Base-by-base conservation (phyloP, 441 rosid genomes). In the Syzygium malaccense region DNA sequence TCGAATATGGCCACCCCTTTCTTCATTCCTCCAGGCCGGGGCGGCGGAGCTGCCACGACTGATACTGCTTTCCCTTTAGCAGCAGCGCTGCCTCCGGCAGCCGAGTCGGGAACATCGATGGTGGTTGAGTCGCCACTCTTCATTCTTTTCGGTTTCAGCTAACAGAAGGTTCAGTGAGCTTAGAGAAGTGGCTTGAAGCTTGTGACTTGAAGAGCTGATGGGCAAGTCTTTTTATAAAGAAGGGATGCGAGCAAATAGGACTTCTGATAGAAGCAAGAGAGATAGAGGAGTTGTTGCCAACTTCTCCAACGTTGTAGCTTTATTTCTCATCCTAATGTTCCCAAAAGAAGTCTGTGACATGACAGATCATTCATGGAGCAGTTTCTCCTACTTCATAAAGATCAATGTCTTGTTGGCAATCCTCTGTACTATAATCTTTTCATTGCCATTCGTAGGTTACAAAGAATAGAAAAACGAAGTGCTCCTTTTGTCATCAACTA, bases 1-100 rank as follows among this genome's bases (percentile, higher is more conserved):
- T 97, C 98, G 20, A 91, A 88, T 85, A 96, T 93, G 45, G 98
- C 96, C 1, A 93, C 86, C 3, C 98, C 96, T 88, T 93, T 95
- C 86, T 88, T 93, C 93, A 89, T 89, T 55, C 96, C 95, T 45
- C 91, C 91, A 18, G 90, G 86, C 85, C 86, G 87, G 23, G 90
- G 87, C 85, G 88, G 88, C 20, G 87, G 20, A 30, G 91, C 49
- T 26, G 86, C 87, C 37, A 7, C 33, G 9, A 75, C 87, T 4
- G 86, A 87, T 84, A 87, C 94, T 53, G 93, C 94, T 89, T 94
- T 92, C 83, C 93, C 98, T 90, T 96, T 95, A 1, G 91, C 86
- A 33, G 87, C 91, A n/a, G 92, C 85, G 0, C 28, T 15, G 1
- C 80, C 49, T 1, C 80, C 12, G 49, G 80, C 51, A 87, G 86